Base-by-base conservation (phyloP, 1,284 basidiomycete genomes). In the Trametes versicolor region DNA sequence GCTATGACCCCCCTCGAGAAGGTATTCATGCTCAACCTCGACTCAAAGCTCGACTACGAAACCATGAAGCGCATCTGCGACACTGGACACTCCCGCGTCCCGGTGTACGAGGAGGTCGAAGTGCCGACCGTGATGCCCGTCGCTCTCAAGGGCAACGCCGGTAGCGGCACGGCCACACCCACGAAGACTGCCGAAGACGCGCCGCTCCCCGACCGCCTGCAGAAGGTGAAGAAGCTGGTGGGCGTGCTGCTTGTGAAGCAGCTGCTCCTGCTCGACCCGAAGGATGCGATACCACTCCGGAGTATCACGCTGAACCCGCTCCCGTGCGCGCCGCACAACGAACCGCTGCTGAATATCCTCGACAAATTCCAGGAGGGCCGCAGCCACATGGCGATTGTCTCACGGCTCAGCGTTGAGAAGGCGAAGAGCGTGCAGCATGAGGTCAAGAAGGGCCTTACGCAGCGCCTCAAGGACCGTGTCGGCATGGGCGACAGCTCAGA, bases 311-410 rank as follows among this genome's bases (percentile, higher is more conserved):
- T 96, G 53, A 95, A 96, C 77, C 90, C 90, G 65, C 88, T 96
- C 2, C 91, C 90, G 0, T 91, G 90, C 47, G 92, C 96, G 1
- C 91, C 94, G 0, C 90, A 86, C 63, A 94, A 97, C 71, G 93
- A 95, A 76, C 87, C 94, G n/a, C 82, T 97, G 3, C 85, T 96
- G 19, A 89, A 91, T 41, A 92, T 96, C 67, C 85, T 97, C 59
- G 95, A 97, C 75, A 91, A 85, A 65, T 97, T 97, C 78, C 95
- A 97, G 75, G 94, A 96, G 74, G 95, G 95, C n/a, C 85, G 93
- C 48, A 93, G 90, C 45, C 95, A 97, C 75, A 95, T 97, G 86
- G 95, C 95, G 39, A 91, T 97, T 68, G 94, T 97, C 69, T 87
- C 87, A 65, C 86, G 91, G 51, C 74, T 81, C 67, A 78, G 77